A percentile compares a stretch with the other conserved stretches of the same genome.
phyloP scores from a whole-genome alignment of 768 basidiomycete species.

The Mycena belliarum region DNA sequence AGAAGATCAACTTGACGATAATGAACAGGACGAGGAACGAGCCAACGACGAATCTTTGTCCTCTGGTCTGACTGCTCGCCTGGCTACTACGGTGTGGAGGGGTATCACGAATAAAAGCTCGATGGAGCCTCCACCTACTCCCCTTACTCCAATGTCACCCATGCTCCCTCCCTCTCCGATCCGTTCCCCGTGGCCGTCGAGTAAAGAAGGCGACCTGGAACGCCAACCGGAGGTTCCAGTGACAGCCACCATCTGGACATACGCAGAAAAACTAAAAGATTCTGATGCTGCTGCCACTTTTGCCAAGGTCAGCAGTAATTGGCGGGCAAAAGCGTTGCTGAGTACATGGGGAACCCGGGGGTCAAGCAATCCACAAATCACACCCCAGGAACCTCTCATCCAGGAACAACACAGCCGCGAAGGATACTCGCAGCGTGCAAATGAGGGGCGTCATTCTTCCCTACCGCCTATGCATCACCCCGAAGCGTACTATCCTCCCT shows the following conservation, averaged over 20 bases:
- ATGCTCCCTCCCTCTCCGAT: constrained; percentile 32
- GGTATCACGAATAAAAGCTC: constrained; percentile 76
- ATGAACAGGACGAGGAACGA: constrained; percentile 27
- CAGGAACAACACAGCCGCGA: constrained; percentile 1
- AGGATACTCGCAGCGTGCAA: constrained; percentile 2
- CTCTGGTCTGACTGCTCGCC: constrained; percentile 50
- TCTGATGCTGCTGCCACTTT: constrained; percentile 71
- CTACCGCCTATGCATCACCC: constrained; percentile 38
- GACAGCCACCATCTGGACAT: constrained; percentile 57
- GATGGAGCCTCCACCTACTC: constrained; percentile 61
- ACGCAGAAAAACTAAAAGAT: constrained; percentile 73
- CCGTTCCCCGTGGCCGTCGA: constrained; percentile 25
- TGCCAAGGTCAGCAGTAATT: constrained; percentile 75
- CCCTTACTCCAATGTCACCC: constrained; percentile 36
- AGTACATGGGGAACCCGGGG: constrained; percentile 38
- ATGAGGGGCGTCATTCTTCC: constrained; percentile 37
- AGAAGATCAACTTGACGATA: constrained; percentile 35
- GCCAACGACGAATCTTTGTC: constrained; percentile 29
- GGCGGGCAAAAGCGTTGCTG: constrained; percentile 63
- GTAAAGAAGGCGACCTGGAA: constrained; percentile 20
- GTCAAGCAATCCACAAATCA: constrained; percentile 9
- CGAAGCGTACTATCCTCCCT: constrained; percentile 51
- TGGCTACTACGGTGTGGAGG: constrained; percentile 71
- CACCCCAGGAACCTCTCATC: constrained; percentile 12
- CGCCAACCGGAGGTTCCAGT: constrained; percentile 24